Conservation (phyloP, 352 stramenopile genomes). For the Pythium utonaiense region DNA sequence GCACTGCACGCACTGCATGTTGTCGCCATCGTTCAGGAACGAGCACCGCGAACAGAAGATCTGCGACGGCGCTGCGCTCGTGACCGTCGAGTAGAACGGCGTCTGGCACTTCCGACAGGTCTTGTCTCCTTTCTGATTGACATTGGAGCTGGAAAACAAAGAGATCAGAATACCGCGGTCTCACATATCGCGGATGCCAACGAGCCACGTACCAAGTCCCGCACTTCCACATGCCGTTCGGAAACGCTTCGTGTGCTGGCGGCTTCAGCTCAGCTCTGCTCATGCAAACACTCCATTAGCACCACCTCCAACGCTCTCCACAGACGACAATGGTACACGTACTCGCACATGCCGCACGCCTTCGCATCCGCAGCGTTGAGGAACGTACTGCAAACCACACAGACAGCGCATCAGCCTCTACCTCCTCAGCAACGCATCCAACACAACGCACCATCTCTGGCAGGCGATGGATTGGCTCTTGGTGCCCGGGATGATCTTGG, state of each 20-base stretch:
- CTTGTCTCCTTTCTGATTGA: slow-evolving; percentile 61
- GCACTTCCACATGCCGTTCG: slow-evolving; percentile 70
- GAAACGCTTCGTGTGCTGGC: slow-evolving; percentile 64
- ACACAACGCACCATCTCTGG: slow-evolving; percentile 38
- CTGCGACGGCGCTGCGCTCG: slow-evolving; percentile 59
- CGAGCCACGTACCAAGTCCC: slow-evolving; percentile 48
- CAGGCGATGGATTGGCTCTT: slow-evolving; percentile 58
- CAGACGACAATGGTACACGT: slow-evolving; percentile 12
- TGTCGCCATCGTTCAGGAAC: slow-evolving; percentile 70
- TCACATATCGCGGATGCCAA: not conserved
- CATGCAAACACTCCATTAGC: not conserved
- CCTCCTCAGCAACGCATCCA: not conserved
- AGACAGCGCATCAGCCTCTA: not conserved
- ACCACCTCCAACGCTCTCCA: not conserved
- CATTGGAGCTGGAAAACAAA: slow-evolving; percentile 26
- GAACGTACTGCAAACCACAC: slow-evolving; percentile 44
- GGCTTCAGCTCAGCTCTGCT: slow-evolving; percentile 52
- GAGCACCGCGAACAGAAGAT: slow-evolving; percentile 77
- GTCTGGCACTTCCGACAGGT: slow-evolving; percentile 57
- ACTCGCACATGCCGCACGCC: slow-evolving; percentile 74
- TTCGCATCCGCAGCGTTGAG: slow-evolving; percentile 54
- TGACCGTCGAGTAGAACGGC: slow-evolving; percentile 62
- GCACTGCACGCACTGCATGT: slow-evolving; percentile 66
- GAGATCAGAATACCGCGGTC: too few species aligned
- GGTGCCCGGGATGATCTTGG: slow-evolving; percentile 55